Base-by-base conservation (phyloP, 139 green algal species). In the Chlamydomonas schloesseri region DNA sequence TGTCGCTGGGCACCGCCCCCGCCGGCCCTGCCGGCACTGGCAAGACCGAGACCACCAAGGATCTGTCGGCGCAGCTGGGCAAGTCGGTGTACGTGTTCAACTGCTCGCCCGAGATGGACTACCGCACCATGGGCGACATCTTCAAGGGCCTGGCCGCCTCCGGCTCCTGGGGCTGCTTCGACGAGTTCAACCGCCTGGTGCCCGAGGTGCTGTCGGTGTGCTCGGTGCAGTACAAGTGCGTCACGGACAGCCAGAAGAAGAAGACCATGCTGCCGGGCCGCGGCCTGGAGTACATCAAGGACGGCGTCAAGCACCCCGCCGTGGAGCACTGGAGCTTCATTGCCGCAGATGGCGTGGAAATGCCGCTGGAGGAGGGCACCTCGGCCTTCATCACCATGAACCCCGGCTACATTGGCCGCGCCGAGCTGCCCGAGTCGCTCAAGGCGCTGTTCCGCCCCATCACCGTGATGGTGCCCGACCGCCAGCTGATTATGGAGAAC, bases 51-150 rank as follows among this genome's bases (percentile, higher is more conserved):
- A 96, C 95, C 31, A 96, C 95, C 34, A 97, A 97, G 89, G 94
- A 97, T 79, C 91, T 97, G 60, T 96, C 92, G 5, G 92, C 94
- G 26, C 93, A 96, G 91, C 94, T 97, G n/a, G 95, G 95, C 72
- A 97, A 97, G 93, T 94, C 90, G 28, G 90, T 97, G 18, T 97
- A 97, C 87, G 95, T 97, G 65, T 97, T 97, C 93, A 97, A 97
- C 93, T 97, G 95, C 90, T 91, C 91, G 2, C 95, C 95, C 34
- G 91, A 97, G 90, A 97, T 97, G 95, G 95, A 97, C 92, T 97
- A 96, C 85, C 93, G 95, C 87, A 96, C 94, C 58, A 96, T 97
- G 95, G 94, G 94, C 18, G 95, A 96, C 87, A 97, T 97, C 85
- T 97, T 97, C 95, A 97, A 97, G 91, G 89, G 89, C 50, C 91